Evolutionary conservation across 2,329 filamentous ascomycete genomes (phyloP).

Genomic region (Phoma sp.): DNA sequence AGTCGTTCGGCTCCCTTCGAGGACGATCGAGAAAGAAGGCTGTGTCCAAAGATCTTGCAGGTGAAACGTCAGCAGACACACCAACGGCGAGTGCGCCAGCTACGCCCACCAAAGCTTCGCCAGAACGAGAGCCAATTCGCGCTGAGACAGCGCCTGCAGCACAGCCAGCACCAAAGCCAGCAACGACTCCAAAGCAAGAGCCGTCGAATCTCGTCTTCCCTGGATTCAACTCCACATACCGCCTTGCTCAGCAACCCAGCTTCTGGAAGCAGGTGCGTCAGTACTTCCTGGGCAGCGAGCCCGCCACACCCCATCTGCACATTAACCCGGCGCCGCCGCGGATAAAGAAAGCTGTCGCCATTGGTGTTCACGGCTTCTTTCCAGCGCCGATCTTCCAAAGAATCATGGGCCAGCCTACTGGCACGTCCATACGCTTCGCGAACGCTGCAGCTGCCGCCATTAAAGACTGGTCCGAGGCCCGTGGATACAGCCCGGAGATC

Average conservation of each 20-base stretch:
- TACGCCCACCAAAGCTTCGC: conserved; percentile 39
- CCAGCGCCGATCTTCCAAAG: conserved; percentile 86
- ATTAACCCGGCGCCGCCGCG: conserved; percentile 71
- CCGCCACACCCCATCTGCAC: conserved; percentile 70
- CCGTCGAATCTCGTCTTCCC: conserved; percentile 72
- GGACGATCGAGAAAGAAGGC: conserved; percentile 38
- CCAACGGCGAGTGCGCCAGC: conserved; percentile 47
- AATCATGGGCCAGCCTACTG: conserved; percentile 92
- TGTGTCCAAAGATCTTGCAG: conserved; percentile 26
- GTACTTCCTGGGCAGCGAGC: conserved; percentile 56
- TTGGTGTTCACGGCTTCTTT: conserved; percentile 94
- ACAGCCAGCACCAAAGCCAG: conserved; percentile 35
- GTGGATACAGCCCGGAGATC: conserved; percentile 77
- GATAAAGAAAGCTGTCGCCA: conserved; percentile 85
- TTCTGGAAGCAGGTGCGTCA: conserved; percentile 54
- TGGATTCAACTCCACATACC: conserved; percentile 72
- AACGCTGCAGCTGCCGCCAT: conserved; percentile 86
- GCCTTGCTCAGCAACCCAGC: conserved; percentile 51
- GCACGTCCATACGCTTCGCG: conserved; percentile 92
- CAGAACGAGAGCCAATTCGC: conserved; percentile 34
- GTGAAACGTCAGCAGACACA: conserved; percentile 25
- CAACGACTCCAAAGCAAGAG: conserved; percentile 36
- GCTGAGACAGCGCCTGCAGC: conserved; percentile 35
- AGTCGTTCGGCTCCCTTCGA: conserved; percentile 41
- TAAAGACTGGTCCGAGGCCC: conserved; percentile 75